Base-by-base conservation (phyloP, 2,329 filamentous ascomycete genomes). In the Raffaelea ambrosiae region DNA sequence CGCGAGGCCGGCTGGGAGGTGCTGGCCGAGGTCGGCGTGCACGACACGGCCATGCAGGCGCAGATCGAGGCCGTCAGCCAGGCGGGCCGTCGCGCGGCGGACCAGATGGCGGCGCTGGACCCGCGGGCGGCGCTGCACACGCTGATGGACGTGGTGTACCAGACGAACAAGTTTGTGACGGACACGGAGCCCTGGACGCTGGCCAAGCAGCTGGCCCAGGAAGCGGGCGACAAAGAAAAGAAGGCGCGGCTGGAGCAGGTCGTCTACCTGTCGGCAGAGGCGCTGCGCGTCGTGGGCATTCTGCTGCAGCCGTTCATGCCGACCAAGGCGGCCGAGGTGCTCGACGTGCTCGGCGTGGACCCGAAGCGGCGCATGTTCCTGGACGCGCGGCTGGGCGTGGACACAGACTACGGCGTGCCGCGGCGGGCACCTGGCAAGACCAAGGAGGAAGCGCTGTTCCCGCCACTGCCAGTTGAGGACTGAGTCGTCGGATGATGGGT, bases 261-360 rank as follows among this genome's bases (percentile, higher is more conserved):
- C 35, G 72, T 98, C 23, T 96, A 79, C 62, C 73, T 84, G 40
- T 72, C 74, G 40, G 77, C 83, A 9, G 93, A 98, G 66, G 77
- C 84, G 4, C 63, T 96, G 42, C 84, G 93, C 35, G 79, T 96
- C 21, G 71, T 74, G 1, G 88, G 83, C 14, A 95, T 98, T 56
- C 70, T 97, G 42, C 69, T 98, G 40, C 90, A 95, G 63, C 89
- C 93, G 1, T 87, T 90, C 59, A 95, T 98, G 76, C 93, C 93
- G 0, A 72, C 69, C 38, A 95, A 94, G 64, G 77, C 88, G 42
- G 66, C 67, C 11, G 69, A 79, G 54, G 65, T 96, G 29, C 75
- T 98, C 1, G 84, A 95, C 61, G 76, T 84, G 58, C 69, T 98
- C 9, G 84, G 86, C 1, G 89, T 98, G 4, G 66, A 70, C 3